Conservation (phyloP, 202 grass and related monocot species). For the Zoysia matrella region DNA sequence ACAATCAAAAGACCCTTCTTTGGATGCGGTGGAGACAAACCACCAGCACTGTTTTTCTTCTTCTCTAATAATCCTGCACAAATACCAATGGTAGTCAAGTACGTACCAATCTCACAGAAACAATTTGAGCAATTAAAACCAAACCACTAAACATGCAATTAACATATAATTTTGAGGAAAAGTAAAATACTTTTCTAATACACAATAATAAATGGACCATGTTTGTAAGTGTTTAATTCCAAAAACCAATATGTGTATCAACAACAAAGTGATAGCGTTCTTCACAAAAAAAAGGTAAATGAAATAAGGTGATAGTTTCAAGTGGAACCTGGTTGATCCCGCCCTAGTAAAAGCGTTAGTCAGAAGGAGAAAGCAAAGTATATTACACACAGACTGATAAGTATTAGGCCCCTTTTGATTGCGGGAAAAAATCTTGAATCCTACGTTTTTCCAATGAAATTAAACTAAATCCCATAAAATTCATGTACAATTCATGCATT, state of each 20-base stretch:
- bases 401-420: background rate
- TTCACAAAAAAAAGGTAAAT: background rate
- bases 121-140: too few relatives aligned
- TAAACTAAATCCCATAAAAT: too few relatives aligned
- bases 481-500: too few relatives aligned
- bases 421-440: too few relatives aligned
- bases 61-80: conserved; percentile 63
- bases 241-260: background rate
- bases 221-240: background rate
- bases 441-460: too few relatives aligned
- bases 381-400: background rate
- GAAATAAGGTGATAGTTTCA: background rate
- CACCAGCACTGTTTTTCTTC: conserved; percentile 57
- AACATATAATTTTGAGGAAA: background rate
- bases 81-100: background rate
- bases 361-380: background rate
- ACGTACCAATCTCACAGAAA: background rate
- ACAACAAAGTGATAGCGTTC: background rate
- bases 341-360: background rate
- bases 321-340: background rate
- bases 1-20: conserved; percentile 73
- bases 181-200: too few relatives aligned
- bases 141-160: background rate
- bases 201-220: background rate
- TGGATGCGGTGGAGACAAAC: conserved; percentile 40